Evolutionary conservation across 2,329 filamentous ascomycete species (phyloP).

Genomic region (Raffaelea ambrosiae): DNA sequence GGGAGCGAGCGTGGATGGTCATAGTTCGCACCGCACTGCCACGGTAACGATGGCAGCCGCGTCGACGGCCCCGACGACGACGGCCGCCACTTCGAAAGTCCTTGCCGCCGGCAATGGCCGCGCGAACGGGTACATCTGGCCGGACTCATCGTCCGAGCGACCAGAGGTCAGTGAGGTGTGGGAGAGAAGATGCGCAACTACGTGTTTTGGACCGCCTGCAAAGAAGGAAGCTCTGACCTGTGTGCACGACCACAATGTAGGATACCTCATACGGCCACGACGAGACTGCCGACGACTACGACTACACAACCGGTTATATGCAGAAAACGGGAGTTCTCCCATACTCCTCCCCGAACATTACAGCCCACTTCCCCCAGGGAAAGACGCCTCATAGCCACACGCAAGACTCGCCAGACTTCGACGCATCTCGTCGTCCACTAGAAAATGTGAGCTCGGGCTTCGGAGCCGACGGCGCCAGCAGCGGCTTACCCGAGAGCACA

Average conservation of each 20-base stretch:
- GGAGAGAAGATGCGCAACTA: too few relatives aligned
- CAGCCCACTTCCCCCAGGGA: too few relatives aligned
- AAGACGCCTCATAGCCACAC: too few relatives aligned
- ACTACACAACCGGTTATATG: too few relatives aligned
- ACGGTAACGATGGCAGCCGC: constrained; percentile 40
- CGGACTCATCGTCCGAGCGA: constrained; percentile 7
- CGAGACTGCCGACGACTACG: too few relatives aligned
- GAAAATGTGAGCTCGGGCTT: constrained; percentile 27
- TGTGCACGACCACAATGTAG: too few relatives aligned
- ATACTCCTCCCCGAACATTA: too few relatives aligned
- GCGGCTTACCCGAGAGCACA: constrained; percentile 36
- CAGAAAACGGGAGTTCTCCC: too few relatives aligned
- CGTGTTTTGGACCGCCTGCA: too few relatives aligned
- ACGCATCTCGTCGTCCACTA: constrained; percentile 1
- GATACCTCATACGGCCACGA: too few relatives aligned
- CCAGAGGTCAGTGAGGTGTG: constrained; percentile 14
- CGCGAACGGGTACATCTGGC: constrained; percentile 29
- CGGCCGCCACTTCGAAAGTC: constrained; percentile 21
- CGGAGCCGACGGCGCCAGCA: constrained; percentile 22
- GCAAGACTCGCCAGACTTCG: too few relatives aligned
- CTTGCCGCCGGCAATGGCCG: constrained; percentile 42
- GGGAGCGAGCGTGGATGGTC: constrained; percentile 1
- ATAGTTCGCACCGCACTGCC: constrained; percentile 2
- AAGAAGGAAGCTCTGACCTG: too few relatives aligned
- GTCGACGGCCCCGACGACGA: constrained; percentile 37